These are phyloP conservation scores for Astrephomene gubernaculifera DNA, from an alignment of 139 green algal genomes.

Conservation along the genomic window DNA sequence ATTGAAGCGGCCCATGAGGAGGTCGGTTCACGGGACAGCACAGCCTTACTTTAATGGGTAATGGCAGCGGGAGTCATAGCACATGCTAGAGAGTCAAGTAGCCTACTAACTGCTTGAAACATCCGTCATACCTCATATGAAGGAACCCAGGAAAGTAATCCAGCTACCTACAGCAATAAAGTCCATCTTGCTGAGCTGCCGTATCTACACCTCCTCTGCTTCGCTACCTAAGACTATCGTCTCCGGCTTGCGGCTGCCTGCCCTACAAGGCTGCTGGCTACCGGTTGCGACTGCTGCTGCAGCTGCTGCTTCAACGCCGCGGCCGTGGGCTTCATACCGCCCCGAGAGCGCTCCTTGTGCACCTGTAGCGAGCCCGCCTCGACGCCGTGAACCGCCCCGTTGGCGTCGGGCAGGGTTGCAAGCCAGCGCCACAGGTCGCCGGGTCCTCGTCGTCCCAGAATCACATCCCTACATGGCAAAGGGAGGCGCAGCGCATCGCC, in stretches of 20 bases:
- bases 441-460: conserved; percentile 39
- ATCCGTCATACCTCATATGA: too few relatives aligned
- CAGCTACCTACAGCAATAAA: too few relatives aligned
- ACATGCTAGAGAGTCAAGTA: too few relatives aligned
- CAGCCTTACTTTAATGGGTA: too few relatives aligned
- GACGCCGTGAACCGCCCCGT: conserved; percentile 65
- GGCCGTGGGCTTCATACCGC: conserved; percentile 32
- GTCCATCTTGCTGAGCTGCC: neutral
- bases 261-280: neutral
- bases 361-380: conserved; percentile 61
- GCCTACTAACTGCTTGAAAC: too few relatives aligned
- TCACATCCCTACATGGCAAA: conserved; percentile 37
- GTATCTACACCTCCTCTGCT: neutral
- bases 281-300: neutral
- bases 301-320: conserved; percentile 32
- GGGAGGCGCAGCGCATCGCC: too few relatives aligned
- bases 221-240: neutral
- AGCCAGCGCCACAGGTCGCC: conserved; percentile 64
- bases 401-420: conserved; percentile 61
- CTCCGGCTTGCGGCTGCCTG: neutral
- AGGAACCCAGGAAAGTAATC: too few relatives aligned
- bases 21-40: too few relatives aligned
- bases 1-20: too few relatives aligned
- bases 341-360: neutral
- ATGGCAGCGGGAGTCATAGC: too few relatives aligned